Evolutionary conservation across 306 rosid species (phyloP), one percentile per base, ranked within the genome.

Genomic region (Medicago truncatula): DNA sequence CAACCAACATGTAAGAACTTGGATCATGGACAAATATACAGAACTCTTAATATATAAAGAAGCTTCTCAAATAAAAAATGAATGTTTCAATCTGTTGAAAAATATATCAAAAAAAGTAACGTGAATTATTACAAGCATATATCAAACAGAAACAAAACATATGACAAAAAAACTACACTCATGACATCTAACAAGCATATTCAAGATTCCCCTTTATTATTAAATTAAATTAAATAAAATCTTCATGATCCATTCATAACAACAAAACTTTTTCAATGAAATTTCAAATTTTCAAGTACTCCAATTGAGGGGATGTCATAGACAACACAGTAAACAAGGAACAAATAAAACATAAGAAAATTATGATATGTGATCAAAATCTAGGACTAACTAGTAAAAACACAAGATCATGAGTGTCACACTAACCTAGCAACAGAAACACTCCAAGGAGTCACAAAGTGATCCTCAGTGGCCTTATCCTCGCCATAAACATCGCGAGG

Each of bases 401-500:
- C 60, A 18, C 20, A 34, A 62, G 77, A 74, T 74, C 36, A 71
- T 6, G 53, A 11, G 80, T 23, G 52, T 82, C 77, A 95, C 96
- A 28, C 67, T 82, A 74, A 96, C 99, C 99, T 96, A 15, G 99
- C 96, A 73, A 96, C 92, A 31, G 98, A 90, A 47, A 86, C 80
- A 84, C 77, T 87, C 99, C 99, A 92, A 9, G 99, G 99, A 9
- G 99, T 96, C 70, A 96, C 90, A 71, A 69, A 73, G 40, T 92
- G 98, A 61, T 96, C 99, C 77, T 90, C 96, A 50, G 93, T 87
- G 59, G 97, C 97, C 69, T 21, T 80, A 86, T 96, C 99, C 79
- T 92, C 96, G 17, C 87, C 95, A 36, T 90, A 90, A 9, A 85
- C 96, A 20, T 95, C 98, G 20, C 65, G 87, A 78, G 90, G 93